Conservation (phyloP, 2,329 filamentous ascomycete species). For the Cadophora gregata region DNA sequence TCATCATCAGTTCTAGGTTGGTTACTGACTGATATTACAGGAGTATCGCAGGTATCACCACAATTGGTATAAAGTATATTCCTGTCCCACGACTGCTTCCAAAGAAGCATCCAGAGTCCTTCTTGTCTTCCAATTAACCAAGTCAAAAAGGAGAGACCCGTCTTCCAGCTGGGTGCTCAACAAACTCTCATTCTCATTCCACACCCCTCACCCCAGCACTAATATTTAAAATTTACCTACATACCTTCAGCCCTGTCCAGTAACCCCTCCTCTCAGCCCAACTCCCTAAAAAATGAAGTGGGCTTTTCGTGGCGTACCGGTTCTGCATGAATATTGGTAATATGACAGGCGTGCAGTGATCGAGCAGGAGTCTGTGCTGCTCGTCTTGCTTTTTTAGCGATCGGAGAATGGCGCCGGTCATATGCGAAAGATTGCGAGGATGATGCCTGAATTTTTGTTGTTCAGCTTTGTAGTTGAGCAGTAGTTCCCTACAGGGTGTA, state of each 20-base stretch:
- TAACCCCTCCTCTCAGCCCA: background rate
- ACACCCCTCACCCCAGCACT: background rate
- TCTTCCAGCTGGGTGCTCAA: background rate
- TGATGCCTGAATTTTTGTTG: constrained; percentile 13
- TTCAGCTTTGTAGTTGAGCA: background rate
- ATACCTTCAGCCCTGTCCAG: constrained; percentile 1
- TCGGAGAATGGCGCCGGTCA: too few relatives aligned
- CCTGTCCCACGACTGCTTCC: too few relatives aligned
- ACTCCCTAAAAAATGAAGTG: background rate
- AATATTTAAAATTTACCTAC: too few relatives aligned
- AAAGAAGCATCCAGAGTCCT: background rate
- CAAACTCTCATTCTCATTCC: background rate
- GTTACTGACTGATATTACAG: too few relatives aligned
- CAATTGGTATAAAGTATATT: background rate
- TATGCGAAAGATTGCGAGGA: background rate
- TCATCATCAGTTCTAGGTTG: constrained; percentile 2
- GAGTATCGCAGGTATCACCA: background rate
- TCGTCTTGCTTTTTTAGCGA: too few relatives aligned
- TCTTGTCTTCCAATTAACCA: background rate
- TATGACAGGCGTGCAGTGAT: constrained; percentile 7
- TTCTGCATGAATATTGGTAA: constrained; percentile 6
- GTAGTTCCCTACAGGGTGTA: too few relatives aligned
- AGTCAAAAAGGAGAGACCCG: background rate
- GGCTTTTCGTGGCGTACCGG: background rate
- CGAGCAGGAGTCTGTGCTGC: background rate